Conservation (phyloP, 2,329 filamentous ascomycete genomes). For the Pleoardoris graminearum region DNA sequence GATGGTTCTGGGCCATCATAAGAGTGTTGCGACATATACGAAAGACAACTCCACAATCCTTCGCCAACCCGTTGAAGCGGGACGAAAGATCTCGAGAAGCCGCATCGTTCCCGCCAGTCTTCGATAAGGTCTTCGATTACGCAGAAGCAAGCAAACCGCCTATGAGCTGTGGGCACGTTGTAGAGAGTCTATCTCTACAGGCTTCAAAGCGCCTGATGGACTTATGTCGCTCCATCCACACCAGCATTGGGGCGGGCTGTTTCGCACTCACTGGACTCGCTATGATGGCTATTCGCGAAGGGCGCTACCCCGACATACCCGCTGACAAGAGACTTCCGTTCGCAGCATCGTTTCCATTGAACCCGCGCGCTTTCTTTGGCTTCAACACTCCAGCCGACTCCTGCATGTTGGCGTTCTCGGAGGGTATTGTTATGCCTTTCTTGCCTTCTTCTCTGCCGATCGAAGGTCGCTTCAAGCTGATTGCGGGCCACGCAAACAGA, state of each 20-base stretch:
- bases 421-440: slow-evolving; percentile 52
- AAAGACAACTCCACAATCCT: slow-evolving; percentile 45
- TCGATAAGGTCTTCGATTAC: slow-evolving; percentile 47
- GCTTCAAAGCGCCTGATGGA: slow-evolving; percentile 44
- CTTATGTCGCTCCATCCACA: slow-evolving; percentile 44
- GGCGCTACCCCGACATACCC: slow-evolving; percentile 31
- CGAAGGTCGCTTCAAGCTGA: slow-evolving; percentile 44
- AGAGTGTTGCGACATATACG: slow-evolving; percentile 50
- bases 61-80: slow-evolving; percentile 49
- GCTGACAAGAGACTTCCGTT: slow-evolving; percentile 43
- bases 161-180: slow-evolving; percentile 41
- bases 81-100: slow-evolving; percentile 18
- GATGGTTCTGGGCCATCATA: slow-evolving; percentile 55
- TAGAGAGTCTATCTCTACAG: slow-evolving; percentile 34
- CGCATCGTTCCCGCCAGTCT: slow-evolving; percentile 35
- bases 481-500: slow-evolving; percentile 48
- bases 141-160: slow-evolving; percentile 34
- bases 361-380: slow-evolving; percentile 51
- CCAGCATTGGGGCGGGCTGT: slow-evolving; percentile 50
- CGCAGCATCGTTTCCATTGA: slow-evolving; percentile 52
- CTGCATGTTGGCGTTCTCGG: slow-evolving; percentile 54
- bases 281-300: slow-evolving; percentile 52
- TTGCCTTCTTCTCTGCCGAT: slow-evolving; percentile 41
- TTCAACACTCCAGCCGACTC: slow-evolving; percentile 45
- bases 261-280: slow-evolving; percentile 52